These are phyloP conservation scores for Diplodia intermedia DNA, from an alignment of 2,329 filamentous ascomycete genomes.

Conservation along the genomic window DNA sequence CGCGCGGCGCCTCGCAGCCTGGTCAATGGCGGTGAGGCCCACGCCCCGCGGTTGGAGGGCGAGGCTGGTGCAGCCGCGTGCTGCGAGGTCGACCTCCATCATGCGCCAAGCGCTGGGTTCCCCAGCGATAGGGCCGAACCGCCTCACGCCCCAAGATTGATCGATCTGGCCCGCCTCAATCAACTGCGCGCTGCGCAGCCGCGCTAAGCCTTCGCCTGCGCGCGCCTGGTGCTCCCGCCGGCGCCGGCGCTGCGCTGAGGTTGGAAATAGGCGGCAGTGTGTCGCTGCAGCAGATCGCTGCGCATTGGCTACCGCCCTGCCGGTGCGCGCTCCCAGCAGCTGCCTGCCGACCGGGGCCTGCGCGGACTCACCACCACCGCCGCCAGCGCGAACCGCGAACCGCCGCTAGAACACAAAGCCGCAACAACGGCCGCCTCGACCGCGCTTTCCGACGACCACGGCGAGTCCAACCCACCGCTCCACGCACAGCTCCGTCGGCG, in stretches of 20 bases:
- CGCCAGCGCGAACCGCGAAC: background rate
- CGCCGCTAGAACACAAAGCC: background rate
- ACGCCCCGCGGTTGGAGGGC: slow-evolving; percentile 1
- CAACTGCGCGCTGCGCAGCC: no score
- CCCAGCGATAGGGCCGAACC: slow-evolving; percentile 25
- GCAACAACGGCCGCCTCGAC: background rate
- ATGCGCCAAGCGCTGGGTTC: background rate
- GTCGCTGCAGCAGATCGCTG: slow-evolving; percentile 7
- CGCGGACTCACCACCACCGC: background rate
- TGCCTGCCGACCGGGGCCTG: no score
- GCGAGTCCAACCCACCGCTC: background rate
- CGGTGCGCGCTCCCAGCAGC: slow-evolving; percentile 1
- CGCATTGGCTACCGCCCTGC: slow-evolving; percentile 22
- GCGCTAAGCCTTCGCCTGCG: no score
- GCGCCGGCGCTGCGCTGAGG: no score
- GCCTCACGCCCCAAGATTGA: slow-evolving; percentile 15
- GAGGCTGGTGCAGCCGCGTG: slow-evolving; percentile 16
- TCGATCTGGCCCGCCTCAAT: slow-evolving; percentile 2
- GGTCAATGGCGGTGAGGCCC: slow-evolving; percentile 26
- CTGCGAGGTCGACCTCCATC: background rate
- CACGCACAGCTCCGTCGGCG: background rate
- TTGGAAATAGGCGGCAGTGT: background rate
- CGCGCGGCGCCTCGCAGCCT: background rate
- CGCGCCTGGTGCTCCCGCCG: no score
- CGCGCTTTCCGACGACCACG: slow-evolving; percentile 12